A percentile compares a stretch with the other conserved stretches of the same genome.
Evolutionary conservation across 2,329 filamentous ascomycete species (phyloP).

Genomic region (Lojkania enalia): DNA sequence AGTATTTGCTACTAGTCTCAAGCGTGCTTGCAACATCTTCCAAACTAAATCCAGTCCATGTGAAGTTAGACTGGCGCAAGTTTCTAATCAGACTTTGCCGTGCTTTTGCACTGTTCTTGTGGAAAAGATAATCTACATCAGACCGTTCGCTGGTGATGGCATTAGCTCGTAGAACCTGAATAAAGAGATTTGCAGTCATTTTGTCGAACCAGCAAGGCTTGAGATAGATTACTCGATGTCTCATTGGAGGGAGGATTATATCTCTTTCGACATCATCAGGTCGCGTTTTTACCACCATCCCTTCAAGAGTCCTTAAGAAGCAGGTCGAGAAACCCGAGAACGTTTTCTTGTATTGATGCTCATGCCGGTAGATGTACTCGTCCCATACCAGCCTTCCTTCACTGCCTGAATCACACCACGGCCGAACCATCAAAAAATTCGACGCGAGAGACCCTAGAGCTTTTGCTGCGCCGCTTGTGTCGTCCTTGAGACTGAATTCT

Average conservation of each 20-base stretch:
- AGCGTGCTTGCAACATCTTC: constrained; percentile 67
- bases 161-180: constrained; percentile 82
- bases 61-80: constrained; percentile 81
- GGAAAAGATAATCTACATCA: constrained; percentile 88
- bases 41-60: constrained; percentile 74
- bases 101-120: constrained; percentile 69
- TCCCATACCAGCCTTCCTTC: constrained; percentile 71
- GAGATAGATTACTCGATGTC: constrained; percentile 71
- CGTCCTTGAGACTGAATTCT: constrained; percentile 41
- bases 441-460: constrained; percentile 66
- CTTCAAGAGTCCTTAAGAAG: constrained; percentile 71
- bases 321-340: constrained; percentile 60
- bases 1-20: constrained; percentile 68
- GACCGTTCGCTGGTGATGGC: constrained; percentile 83
- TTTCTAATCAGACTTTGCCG: constrained; percentile 74
- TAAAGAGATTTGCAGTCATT: constrained; percentile 80
- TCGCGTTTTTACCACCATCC: constrained; percentile 79
- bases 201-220: constrained; percentile 85
- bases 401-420: constrained; percentile 70
- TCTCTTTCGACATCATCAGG: constrained; percentile 68
- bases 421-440: constrained; percentile 74
- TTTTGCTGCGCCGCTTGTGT: constrained; percentile 54
- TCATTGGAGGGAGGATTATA: constrained; percentile 69
- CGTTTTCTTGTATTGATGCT: constrained; percentile 55
- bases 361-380: constrained; percentile 65